Base-by-base conservation (phyloP, 495 filamentous ascomycete genomes). In the Gamarada debralockiae region DNA sequence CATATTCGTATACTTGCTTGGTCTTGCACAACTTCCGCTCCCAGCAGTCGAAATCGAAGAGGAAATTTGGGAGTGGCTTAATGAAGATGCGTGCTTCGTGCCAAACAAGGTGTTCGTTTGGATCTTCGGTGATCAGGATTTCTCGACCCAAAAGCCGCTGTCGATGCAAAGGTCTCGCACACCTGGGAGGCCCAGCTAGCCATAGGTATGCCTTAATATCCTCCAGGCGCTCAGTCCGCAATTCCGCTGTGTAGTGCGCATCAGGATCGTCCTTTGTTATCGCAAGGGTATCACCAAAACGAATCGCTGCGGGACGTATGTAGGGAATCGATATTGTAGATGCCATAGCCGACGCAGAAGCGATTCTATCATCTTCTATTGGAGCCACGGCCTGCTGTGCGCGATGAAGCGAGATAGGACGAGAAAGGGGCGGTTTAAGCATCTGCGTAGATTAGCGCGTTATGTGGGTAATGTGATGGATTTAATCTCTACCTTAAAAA, bases 71-170 rank as follows among this genome's bases (percentile, higher is more conserved):
- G 1, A 85, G 52, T 0, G 81, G 80, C 45, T 83, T 85, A 48
- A 84, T 62, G 61, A 73, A 82, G 17, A 83, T 73, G 0, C 63
- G 52, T 9, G 67, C 46, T 17, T 77, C 57, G 39, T 60, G 54
- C 82, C 79, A 86, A 13, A 83, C 68, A 0, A 84, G 69, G 48
- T 86, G 81, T 10, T 82, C 63, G 7, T 71, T 62, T 12, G 70
- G 64, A 22, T 76, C 51, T 43, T 86, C 80, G 3, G 67, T 72
- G 5, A 73, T 41, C 10, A 75, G 21, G 13, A 82, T 75, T 1
- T 65, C 40, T 0, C 79, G 74, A 12, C 67, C 67, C 29, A 68
- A 61, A 1, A 76, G 61, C 14, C 22, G 31, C 51, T 81, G 75
- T 23, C 61, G 57, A 45, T 75, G 68, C 12, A 82, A 63, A 3